These are phyloP conservation scores for Moesziomyces sp. DNA, from an alignment of 1,284 basidiomycete genomes.

Conservation along the genomic window DNA sequence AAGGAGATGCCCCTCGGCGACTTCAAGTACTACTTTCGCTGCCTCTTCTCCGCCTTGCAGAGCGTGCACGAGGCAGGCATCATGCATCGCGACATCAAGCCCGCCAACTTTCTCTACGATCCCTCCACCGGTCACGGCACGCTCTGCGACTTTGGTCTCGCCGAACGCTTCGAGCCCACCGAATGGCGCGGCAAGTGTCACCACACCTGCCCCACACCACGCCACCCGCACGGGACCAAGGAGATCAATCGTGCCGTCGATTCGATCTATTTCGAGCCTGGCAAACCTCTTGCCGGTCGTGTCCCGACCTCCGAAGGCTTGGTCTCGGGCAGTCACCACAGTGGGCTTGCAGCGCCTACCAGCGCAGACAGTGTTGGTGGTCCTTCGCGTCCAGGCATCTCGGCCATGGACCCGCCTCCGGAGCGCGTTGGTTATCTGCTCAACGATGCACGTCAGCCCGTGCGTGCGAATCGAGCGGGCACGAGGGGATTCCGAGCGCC, in stretches of 20 bases:
- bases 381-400: conserved; percentile 23
- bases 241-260: conserved; percentile 57
- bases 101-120: conserved; percentile 97
- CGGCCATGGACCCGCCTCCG: conserved; percentile 57
- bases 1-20: conserved; percentile 77
- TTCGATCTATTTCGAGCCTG: conserved; percentile 56
- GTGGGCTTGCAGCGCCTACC: conserved; percentile 68
- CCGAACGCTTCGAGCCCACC: conserved; percentile 60
- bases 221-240: conserved; percentile 57
- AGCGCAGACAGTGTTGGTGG: conserved; percentile 69
- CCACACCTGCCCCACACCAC: conserved; percentile 56
- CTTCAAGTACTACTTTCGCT: conserved; percentile 88
- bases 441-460: conserved; percentile 73
- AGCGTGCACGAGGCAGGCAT: conserved; percentile 89
- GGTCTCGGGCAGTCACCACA: conserved; percentile 6
- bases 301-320: conserved; percentile 12
- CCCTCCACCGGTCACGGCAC: conserved; percentile 84
- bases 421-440: conserved; percentile 62
- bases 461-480: conserved; percentile 95
- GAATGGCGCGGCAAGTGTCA: conserved; percentile 67
- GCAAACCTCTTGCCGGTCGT: conserved; percentile 48
- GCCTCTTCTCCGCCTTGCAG: conserved; percentile 87
- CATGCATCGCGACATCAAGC: conserved; percentile 97
- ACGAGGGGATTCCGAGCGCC: conserved; percentile 97
- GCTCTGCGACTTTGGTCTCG: conserved; percentile 91